Base-by-base conservation (phyloP, 805 yeast species). In the Schwanniomyces occidentalis region DNA sequence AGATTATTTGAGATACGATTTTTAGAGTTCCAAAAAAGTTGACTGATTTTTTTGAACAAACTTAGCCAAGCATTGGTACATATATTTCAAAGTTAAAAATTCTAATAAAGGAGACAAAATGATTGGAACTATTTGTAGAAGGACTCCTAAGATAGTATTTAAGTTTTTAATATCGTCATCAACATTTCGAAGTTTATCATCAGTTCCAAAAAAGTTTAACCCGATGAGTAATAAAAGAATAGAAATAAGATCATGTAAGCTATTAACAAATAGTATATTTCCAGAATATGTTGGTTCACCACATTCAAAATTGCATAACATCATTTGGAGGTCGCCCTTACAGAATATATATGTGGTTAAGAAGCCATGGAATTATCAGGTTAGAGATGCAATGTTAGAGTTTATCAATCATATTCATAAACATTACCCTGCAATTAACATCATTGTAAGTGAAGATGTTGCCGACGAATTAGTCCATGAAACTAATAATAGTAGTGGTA, bases 321-420 rank as follows among this genome's bases (percentile, higher is more conserved):
- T 89, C 27, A 60, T 76, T 8, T 88, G 96, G 96, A 69, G 74
- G n/a, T 55, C 63, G 10, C 85, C 87, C 1, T 73, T 87, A 8
- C 76, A 78, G 40, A 91, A 90, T 54, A 76, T 91, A 7, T 73
- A 83, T 35, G 68, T 91, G 12, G 86, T 87, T 19, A 90, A 89
- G 60, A 91, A 91, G 54, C 96, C 96, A 2, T 78, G 85, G 81
- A 77, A 86, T 32, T 56, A 63, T 2, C 62, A 65, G 6, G 95
- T 87, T 3, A 67, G 81, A 9, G 61, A 65, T 5, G 88, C 93
- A 4, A 76, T 83, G 77, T 70, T 78, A 6, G 65, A 68, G 28
- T 82, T 90, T 42, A 75, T 89, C 13, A 59, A 69, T 5, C 82
- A 78, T 49, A 45, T 89, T 6, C 78, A 80, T 45, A 60, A 63